phyloP scores from a whole-genome alignment of 2,329 filamentous ascomycete species.

The Pestalotiopsis sp. region DNA sequence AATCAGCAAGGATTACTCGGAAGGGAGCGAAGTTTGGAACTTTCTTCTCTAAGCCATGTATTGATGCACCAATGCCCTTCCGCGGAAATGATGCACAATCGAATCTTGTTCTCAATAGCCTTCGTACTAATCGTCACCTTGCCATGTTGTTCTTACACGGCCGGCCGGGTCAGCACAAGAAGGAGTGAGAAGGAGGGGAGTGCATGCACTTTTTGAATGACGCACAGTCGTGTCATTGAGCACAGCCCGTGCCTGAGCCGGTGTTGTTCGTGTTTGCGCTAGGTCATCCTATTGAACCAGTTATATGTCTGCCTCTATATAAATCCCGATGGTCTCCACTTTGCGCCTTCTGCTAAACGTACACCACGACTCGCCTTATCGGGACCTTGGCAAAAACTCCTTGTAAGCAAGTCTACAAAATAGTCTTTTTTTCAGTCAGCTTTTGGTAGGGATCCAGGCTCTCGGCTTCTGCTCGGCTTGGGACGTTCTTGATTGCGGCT shows the following conservation, averaged over 20 bases:
- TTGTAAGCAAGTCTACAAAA: neutral
- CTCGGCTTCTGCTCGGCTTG: neutral
- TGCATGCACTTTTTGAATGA: neutral
- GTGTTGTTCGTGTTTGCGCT: neutral
- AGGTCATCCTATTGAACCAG: neutral
- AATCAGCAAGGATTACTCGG: neutral
- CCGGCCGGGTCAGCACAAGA: neutral
- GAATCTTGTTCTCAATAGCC: neutral
- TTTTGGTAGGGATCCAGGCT: neutral
- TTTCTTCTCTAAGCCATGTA: neutral
- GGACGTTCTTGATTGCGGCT: neutral
- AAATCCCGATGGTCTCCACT: neutral
- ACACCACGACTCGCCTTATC: neutral
- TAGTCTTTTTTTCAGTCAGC: neutral
- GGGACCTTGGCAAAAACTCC: neutral
- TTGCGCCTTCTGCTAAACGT: neutral
- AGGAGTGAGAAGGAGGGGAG: neutral
- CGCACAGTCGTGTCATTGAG: neutral
- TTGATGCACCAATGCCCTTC: neutral
- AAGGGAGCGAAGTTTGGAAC: neutral
- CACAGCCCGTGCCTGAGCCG: neutral
- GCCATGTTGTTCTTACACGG: neutral
- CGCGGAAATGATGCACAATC: neutral
- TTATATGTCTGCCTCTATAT: neutral
- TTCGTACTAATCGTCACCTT: neutral